Percentiles rank a stretch among this genome's conserved stretches.
These are phyloP conservation scores for Amaranthus hypochondriacus DNA, from an alignment of 148 eudicot genomes.

Conservation along the genomic window DNA sequence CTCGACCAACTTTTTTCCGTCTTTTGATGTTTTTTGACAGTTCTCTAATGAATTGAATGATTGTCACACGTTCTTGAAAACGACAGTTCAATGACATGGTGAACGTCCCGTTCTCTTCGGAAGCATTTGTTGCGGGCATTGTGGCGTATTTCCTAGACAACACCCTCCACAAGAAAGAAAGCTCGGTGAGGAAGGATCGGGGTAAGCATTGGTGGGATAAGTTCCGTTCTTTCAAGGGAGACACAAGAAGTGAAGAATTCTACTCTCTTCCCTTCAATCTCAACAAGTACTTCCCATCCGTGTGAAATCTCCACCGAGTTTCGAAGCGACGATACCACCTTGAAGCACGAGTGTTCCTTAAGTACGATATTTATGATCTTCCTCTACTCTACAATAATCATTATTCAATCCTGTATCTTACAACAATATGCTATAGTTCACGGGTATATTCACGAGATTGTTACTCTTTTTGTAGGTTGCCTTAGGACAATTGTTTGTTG, in stretches of 20 bases:
- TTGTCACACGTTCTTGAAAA: background rate
- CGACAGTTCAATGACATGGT: constrained; percentile 86
- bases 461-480: constrained; percentile 30
- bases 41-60: background rate
- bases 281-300: constrained; percentile 88
- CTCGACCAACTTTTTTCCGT: background rate
- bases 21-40: background rate
- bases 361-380: background rate
- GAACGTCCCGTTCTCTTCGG: constrained; percentile 87
- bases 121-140: constrained; percentile 81
- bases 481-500: constrained; percentile 31
- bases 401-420: constrained; percentile 14
- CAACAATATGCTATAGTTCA: constrained; percentile 23
- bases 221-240: constrained; percentile 62
- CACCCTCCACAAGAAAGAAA: constrained; percentile 62
- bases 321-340: background rate
- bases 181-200: constrained; percentile 58
- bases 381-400: constrained; percentile 13
- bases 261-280: constrained; percentile 89
- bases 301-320: constrained; percentile 28
- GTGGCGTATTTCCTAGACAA: constrained; percentile 87
- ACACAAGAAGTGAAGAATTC: constrained; percentile 83
- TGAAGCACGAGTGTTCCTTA: background rate
- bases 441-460: constrained; percentile 33
- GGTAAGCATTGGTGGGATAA: constrained; percentile 99